Percentiles rank a stretch among this genome's conserved stretches.
These are phyloP conservation scores for Umbellularia californica DNA, from an alignment of 164 flowering plant species.

Conservation along the genomic window DNA sequence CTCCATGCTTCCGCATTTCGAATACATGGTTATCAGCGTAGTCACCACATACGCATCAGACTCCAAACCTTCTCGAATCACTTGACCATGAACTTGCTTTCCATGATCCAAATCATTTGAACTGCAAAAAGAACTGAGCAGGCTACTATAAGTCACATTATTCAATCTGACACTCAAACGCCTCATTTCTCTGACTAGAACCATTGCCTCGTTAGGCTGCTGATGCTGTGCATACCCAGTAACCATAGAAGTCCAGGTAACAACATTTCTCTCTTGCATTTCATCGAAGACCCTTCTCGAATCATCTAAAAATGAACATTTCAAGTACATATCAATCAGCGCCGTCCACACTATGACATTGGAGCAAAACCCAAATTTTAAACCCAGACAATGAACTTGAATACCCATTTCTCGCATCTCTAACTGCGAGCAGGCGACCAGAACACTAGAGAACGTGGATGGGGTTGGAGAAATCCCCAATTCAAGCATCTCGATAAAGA, in stretches of 20 bases:
- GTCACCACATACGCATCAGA: conserved; percentile 30
- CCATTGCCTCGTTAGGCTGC: conserved; percentile 28
- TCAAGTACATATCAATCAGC: conserved; percentile 53
- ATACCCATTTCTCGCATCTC: conserved; percentile 23
- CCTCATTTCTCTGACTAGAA: conserved; percentile 36
- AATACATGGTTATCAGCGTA: conserved; percentile 42
- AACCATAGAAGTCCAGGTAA: conserved; percentile 66
- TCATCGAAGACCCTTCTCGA: conserved; percentile 51
- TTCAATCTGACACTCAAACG: conserved; percentile 28
- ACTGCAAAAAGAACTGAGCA: conserved; percentile 41
- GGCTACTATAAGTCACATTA: conserved; percentile 39
- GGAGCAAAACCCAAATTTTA: conserved; percentile 37
- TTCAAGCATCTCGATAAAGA: conserved; percentile 36
- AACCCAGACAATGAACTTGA: conserved; percentile 42
- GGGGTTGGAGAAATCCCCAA: conserved; percentile 37
- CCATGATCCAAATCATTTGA: conserved; percentile 28
- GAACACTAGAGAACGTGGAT: conserved; percentile 47
- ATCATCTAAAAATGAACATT: conserved; percentile 26
- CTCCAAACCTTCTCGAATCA: conserved; percentile 38
- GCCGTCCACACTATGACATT: conserved; percentile 16
- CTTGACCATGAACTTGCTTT: conserved; percentile 43
- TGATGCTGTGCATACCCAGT: conserved; percentile 39
- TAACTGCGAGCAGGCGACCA: conserved; percentile 40
- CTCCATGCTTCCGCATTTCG: conserved; percentile 34
- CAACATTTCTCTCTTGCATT: conserved; percentile 53